phyloP scores from a whole-genome alignment of 169 alveolate species.

The Babesia caballi region DNA sequence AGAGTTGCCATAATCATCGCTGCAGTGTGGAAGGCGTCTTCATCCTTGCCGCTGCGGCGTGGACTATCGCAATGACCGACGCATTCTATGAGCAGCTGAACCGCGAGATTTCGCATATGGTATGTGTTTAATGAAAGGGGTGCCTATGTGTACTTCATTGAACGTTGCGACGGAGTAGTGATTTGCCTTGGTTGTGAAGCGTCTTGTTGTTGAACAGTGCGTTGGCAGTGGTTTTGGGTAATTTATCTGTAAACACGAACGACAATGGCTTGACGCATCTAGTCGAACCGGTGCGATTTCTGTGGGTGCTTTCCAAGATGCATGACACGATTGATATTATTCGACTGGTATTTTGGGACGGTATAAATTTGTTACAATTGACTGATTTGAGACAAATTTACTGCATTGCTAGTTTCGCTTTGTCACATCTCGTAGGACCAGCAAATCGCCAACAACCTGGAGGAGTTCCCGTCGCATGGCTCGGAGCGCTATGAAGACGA shows the following conservation, averaged over 20 bases:
- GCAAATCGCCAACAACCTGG: not conserved
- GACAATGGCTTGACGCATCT: too few relatives aligned
- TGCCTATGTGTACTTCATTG: not conserved
- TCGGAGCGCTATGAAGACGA: slow-evolving; percentile 9
- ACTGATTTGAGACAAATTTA: too few relatives aligned
- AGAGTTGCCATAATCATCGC: not conserved
- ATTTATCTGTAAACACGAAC: too few relatives aligned
- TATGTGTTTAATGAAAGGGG: not conserved
- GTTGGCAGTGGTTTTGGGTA: too few relatives aligned
- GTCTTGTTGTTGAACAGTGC: too few relatives aligned
- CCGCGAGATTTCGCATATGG: slow-evolving; percentile 52
- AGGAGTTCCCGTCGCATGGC: slow-evolving; percentile 31
- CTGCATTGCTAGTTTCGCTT: too few relatives aligned
- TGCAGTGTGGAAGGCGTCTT: not conserved
- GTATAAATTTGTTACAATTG: too few relatives aligned
- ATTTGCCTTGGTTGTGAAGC: too few relatives aligned
- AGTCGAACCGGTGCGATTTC: too few relatives aligned
- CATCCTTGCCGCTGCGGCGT: slow-evolving; percentile 9
- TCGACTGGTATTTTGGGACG: too few relatives aligned
- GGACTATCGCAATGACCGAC: slow-evolving; percentile 46
- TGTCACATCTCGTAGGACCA: slow-evolving; percentile 3
- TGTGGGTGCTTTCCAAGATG: too few relatives aligned
- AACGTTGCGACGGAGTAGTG: not conserved
- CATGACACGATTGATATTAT: too few relatives aligned
- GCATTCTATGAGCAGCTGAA: slow-evolving; percentile 28